phyloP scores from a whole-genome alignment of 306 rosid genomes.

The Senna tora region DNA sequence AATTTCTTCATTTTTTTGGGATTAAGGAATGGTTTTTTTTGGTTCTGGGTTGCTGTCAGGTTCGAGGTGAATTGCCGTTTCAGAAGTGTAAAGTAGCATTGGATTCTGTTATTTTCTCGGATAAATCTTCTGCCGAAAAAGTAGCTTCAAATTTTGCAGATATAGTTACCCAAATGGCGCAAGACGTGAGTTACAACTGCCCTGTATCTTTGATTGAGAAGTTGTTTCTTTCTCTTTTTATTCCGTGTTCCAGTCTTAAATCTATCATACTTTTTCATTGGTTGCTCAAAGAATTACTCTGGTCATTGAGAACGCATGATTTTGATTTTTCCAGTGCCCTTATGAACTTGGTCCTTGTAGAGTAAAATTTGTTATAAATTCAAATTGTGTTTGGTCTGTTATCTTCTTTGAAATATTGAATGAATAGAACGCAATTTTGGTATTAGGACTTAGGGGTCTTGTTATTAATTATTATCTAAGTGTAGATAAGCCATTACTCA shows the following conservation, averaged over 20 bases:
- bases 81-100: constrained; percentile 84
- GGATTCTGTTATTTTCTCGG: constrained; percentile 77
- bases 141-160: constrained; percentile 86
- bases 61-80: constrained; percentile 87
- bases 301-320: not conserved
- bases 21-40: constrained; percentile 32
- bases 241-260: not conserved
- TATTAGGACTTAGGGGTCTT: not conserved
- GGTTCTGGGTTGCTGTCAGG: constrained; percentile 52
- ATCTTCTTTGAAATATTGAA: not conserved
- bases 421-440: not conserved
- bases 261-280: not conserved
- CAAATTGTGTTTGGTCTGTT: not conserved
- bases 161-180: constrained; percentile 91
- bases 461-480: not conserved
- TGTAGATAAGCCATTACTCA: not conserved
- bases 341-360: not conserved
- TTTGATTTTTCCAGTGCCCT: not conserved
- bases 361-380: not conserved
- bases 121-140: constrained; percentile 55
- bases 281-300: not conserved
- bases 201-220: not conserved
- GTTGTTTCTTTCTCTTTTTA: not conserved
- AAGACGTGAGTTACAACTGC: constrained; percentile 73
- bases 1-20: constrained; percentile 24